phyloP scores from a whole-genome alignment of 2,329 filamentous ascomycete genomes.

The Fusarium cyanostomum region DNA sequence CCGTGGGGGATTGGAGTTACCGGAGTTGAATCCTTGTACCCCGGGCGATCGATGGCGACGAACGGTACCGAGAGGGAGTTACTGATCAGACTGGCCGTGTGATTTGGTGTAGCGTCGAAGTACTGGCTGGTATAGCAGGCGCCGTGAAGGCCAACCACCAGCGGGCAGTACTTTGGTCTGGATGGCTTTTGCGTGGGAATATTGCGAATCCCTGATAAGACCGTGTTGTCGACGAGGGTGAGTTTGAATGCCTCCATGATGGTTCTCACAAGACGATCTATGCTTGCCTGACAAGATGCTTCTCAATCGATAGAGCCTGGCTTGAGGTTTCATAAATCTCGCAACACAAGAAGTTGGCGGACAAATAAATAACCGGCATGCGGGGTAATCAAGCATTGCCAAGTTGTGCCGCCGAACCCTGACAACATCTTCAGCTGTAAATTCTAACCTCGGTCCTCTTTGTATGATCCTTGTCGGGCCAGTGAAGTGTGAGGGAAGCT shows the following conservation, averaged over 20 bases:
- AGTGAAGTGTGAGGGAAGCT: no score
- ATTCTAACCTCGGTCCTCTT: no score
- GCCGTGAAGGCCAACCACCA: conserved; percentile 35
- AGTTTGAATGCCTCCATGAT: conserved; percentile 29
- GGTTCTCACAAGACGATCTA: no score
- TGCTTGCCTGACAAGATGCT: no score
- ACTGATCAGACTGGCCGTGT: conserved; percentile 24
- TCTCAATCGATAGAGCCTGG: no score
- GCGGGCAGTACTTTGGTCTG: conserved; percentile 18
- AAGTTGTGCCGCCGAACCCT: no score
- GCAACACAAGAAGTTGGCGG: no score
- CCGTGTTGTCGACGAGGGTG: conserved; percentile 13
- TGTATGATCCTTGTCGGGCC: no score
- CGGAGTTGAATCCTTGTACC: conserved; percentile 29
- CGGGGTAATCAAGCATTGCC: no score
- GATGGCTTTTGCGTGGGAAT: conserved; percentile 15
- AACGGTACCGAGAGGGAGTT: conserved; percentile 28
- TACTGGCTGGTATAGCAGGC: conserved; percentile 34
- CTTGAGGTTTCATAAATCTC: no score
- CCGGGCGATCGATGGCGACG: conserved; percentile 35
- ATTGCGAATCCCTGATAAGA: conserved; percentile 26
- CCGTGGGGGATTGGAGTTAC: conserved; percentile 18
- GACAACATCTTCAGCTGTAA: no score
- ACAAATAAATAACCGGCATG: no score
- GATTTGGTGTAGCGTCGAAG: conserved; percentile 30